Base-by-base conservation (phyloP, 106 monocot species). In the Hemerocallis citrina region DNA sequence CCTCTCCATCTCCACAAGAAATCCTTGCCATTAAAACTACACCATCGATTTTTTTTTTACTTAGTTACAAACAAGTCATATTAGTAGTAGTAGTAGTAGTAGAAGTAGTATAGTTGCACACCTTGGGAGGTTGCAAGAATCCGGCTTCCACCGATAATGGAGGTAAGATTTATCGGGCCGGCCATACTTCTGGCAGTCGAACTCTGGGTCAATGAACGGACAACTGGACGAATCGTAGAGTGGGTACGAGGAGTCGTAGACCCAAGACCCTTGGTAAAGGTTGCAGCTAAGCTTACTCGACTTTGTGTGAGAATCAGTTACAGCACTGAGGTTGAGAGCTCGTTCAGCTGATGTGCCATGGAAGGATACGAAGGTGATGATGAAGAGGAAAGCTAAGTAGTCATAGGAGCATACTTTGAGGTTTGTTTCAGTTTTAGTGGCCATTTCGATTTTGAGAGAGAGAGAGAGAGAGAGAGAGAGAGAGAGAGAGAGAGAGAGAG, bases 101-200 rank as follows among this genome's bases (percentile, higher is more conserved):
- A 1, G 16, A 24, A 11, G 1, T 54, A 30, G n/a, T n/a, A 0
- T 1, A 1, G 14, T 51, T 13, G 29, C 66, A 6, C 34, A 88
- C 93, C 81, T 88, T 32, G 84, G 93, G 65, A 88, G 81, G 37
- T 94, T 71, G 46, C 93, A 94, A 9, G 41, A 55, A 31, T 11
- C 60, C 7, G 93, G 93, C 25, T 72, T 58, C 93, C 93, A 94
- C 25, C 78, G 47, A 58, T 89, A 89, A 66, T 89, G 83, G 70
- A 94, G 83, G 72, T 89, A 94, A 5, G 61, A 34, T 55, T 68
- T 73, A 42, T 94, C 89, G 19, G 85, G 82, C 14, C 93, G 70
- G 57, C 92, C 92, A 42, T 81, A 92, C 70, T 81, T 84, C 57
- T 68, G 77, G 72, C 92, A 88, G 57, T 92, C 67, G 62, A 92